Evolutionary conservation across 768 basidiomycete species (phyloP).

Genomic region (Suillus spraguei): DNA sequence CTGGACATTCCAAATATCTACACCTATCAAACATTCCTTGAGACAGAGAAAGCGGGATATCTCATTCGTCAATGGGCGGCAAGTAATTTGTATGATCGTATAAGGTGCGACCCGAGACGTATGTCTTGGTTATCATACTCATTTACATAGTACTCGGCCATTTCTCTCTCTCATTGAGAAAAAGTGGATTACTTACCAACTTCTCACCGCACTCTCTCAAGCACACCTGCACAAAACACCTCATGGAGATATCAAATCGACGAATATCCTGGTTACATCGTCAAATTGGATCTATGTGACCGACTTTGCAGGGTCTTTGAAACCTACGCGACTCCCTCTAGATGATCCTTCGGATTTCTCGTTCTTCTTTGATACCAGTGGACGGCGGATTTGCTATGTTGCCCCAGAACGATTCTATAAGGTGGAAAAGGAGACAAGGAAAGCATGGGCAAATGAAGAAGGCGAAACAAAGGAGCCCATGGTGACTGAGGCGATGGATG

Average conservation of each 20-base stretch:
- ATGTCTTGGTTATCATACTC: conserved; percentile 6
- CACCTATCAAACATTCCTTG: conserved; percentile 85
- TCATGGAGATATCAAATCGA: conserved; percentile 97
- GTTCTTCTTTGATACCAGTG: conserved; percentile 96
- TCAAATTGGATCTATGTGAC: conserved; percentile 96
- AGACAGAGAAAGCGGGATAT: conserved; percentile 96
- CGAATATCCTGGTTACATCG: conserved; percentile 94
- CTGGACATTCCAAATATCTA: conserved; percentile 87
- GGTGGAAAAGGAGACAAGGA: conserved; percentile 71
- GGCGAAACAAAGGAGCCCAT: conserved; percentile 66
- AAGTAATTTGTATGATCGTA: conserved; percentile 94
- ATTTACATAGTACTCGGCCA: conserved; percentile 77
- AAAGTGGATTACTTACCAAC: conserved; percentile 97
- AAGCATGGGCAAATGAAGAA: conserved; percentile 55
- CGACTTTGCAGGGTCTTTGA: conserved; percentile 91
- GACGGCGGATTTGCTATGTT: conserved; percentile 91
- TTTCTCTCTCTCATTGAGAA: conserved; percentile 92
- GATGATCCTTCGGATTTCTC: conserved; percentile 98
- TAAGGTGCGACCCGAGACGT: conserved; percentile 65
- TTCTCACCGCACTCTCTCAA: conserved; percentile 82
- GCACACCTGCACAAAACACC: conserved; percentile 85
- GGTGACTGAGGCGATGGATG: conserved; percentile 96
- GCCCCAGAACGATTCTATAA: conserved; percentile 96
- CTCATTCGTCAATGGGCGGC: conserved; percentile 94
- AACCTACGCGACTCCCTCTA: conserved; percentile 92